Evolutionary conservation across 164 flowering plant species (phyloP), one percentile per base, ranked within the genome.

Genomic region (Aristolochia contorta): DNA sequence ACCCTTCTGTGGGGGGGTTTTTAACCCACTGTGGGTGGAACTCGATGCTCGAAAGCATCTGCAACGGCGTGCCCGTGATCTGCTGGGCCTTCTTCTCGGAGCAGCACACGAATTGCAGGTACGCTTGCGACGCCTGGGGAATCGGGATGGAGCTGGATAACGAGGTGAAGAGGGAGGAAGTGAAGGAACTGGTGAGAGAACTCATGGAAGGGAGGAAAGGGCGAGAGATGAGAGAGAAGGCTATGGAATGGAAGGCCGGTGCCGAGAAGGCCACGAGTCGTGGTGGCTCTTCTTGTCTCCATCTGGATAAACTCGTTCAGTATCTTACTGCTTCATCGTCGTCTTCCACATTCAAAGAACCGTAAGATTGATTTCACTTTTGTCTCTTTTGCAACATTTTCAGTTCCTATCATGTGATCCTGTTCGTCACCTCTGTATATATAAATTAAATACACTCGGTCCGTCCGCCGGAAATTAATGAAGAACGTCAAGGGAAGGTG

Each of bases 1-100:
- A 78, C 57, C 74, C 74, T n/a, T 64, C 82, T 2, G 27, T 73
- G 2, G 71, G 75, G 12, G 74, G 70, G 1, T 73, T 78, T 20
- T 47, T 75, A 37, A 78, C 82, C 0, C 82, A 78, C n/a, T 24
- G 75, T 16, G 79, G 75, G 13, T 75, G 79, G 77, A 75, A 78
- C 27, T 78, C 78, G 10, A 69, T 57, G 25, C 1, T 69, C 16
- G 76, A 73, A 56, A 65, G 74, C 33, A 33, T 66, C 16, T 56
- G 59, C 48, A 21, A 46, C 2, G 77, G 77, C 12, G 77, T 74
- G 33, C 77, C 71, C 12, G 57, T 70, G 64, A 56, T 70, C 10
- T 70, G 77, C 21, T 74, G 77, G 77, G 74, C 77, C 9, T 66
- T 70, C 65, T 70, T 70, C 12, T 66, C 62, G 0, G 74, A 74